phyloP scores from a whole-genome alignment of 495 filamentous ascomycete genomes.

The Penicillium riverlandense region DNA sequence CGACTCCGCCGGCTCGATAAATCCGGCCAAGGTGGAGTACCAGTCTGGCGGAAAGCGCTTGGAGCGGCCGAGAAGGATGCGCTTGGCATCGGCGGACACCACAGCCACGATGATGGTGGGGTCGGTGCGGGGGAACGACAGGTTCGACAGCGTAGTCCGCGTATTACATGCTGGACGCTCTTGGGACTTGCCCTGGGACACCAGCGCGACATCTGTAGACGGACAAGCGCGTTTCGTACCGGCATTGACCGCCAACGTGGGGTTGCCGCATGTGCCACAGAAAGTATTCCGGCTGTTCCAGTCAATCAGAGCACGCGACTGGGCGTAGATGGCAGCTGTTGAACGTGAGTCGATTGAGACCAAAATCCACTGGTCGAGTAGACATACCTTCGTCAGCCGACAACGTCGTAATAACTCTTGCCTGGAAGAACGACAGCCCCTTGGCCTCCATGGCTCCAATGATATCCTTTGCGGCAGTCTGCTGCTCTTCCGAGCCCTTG shows the following conservation, averaged over 20 bases:
- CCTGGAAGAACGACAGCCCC: constrained; percentile 52
- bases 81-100: constrained; percentile 63
- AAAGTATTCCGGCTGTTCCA: constrained; percentile 94
- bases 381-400: constrained; percentile 52
- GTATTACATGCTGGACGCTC: constrained; percentile 69
- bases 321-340: constrained; percentile 82
- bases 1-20: constrained; percentile 89
- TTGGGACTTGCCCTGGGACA: constrained; percentile 23
- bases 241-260: constrained; percentile 77
- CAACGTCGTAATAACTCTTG: constrained; percentile 50
- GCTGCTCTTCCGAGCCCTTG: constrained; percentile 46
- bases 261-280: constrained; percentile 80
- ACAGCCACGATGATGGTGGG: constrained; percentile 95
- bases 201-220: constrained; percentile 55
- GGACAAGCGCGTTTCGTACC: constrained; percentile 91
- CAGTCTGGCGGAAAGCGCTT: constrained; percentile 76
- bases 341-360: background rate
- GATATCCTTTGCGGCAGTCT: constrained; percentile 33
- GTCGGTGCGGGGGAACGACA: constrained; percentile 89
- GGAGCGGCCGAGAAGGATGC: constrained; percentile 76
- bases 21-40: constrained; percentile 89
- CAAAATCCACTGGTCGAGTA: too few relatives aligned
- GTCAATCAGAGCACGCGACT: constrained; percentile 80
- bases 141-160: constrained; percentile 57
- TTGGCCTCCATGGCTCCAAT: constrained; percentile 51